These are phyloP conservation scores for Linanthus parryae DNA, from an alignment of 148 eudicot genomes.

Conservation along the genomic window DNA sequence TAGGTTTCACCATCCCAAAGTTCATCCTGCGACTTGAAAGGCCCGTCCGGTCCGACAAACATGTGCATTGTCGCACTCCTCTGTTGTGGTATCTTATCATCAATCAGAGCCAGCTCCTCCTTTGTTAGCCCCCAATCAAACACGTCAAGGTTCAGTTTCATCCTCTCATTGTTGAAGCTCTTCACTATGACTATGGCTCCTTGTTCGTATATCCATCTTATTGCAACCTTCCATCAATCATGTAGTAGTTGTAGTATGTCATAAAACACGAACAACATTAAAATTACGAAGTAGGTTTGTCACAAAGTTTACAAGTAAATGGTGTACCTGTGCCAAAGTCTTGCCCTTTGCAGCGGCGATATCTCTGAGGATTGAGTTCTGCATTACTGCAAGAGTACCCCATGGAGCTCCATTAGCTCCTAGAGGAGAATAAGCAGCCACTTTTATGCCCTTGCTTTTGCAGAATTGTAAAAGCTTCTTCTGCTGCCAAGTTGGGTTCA, in stretches of 20 bases:
- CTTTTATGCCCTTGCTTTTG: conserved; percentile 3
- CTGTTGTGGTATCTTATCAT: conserved; percentile 7
- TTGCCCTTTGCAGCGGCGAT: conserved; percentile 3
- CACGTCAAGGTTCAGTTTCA: conserved; percentile 8
- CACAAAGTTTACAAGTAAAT: no score
- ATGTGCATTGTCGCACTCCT: not conserved
- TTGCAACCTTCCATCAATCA: not conserved
- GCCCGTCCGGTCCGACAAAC: conserved; percentile 1
- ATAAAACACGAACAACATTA: not conserved
- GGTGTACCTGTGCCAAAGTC: conserved; percentile 10
- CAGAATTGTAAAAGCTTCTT: conserved; percentile 1
- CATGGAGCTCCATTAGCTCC: conserved; percentile 3
- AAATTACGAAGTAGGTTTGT: no score
- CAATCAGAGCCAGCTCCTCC: conserved; percentile 5
- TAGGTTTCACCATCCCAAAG: conserved; percentile 15
- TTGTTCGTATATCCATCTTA: conserved; percentile 14
- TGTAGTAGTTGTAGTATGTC: not conserved
- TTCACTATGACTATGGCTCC: conserved; percentile 8
- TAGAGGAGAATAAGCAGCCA: conserved; percentile 5
- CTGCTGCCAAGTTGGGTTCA: conserved; percentile 9
- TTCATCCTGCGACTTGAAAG: conserved; percentile 6
- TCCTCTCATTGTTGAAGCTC: conserved; percentile 13
- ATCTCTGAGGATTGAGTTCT: conserved; percentile 3
- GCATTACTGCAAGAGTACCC: conserved; percentile 6
- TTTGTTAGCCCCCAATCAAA: conserved; percentile 11